Base-by-base conservation (phyloP, 139 green algal genomes). In the Bryopsis sp. region DNA sequence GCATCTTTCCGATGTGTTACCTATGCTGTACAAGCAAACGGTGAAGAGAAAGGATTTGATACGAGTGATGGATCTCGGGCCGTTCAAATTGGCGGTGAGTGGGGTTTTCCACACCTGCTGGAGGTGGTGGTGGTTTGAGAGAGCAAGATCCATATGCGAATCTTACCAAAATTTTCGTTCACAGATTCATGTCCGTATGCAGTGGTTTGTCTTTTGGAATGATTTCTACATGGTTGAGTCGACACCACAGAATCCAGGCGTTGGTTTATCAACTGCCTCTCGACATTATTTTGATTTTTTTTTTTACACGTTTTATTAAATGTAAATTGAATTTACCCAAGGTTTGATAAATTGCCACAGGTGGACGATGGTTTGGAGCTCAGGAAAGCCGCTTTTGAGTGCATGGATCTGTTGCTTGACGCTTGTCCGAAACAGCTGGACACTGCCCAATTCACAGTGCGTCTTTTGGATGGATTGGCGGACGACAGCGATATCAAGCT, bases 341-440 rank as follows among this genome's bases (percentile, higher is more conserved):
- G 6, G 36, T 28, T 64, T 64, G 54, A 6, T 43, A 8, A 86
- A 85, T 74, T n/a, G n/a, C 77, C 84, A 69, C 82, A 83, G 64
- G 91, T 98, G 32, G 93, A 99, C 71, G 94, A 98, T 64, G 93
- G 93, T 1, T 80, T 99, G 63, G 94, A 98, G 78, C 82, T 98
- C 77, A 88, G 93, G 71, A 98, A 98, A 80, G 83, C 89, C 3
- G 78, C 90, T 2, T 95, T 94, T 74, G 81, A 97, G 84, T 92
- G 83, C 78, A 74, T 98, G 71, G 89, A 96, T 75, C 91, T 95
- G 57, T 78, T 97, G 48, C 76, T 94, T 64, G 82, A 90, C 66
- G 48, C 33, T 15, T 22, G 24, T 31, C 19, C 33, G 5, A 8
- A 22, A 8, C 8, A 57, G 74, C 15, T 76, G 64, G 73, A 76